These are phyloP conservation scores for Saccharomyces hybrid DNA, from an alignment of 1,139 yeast species.

Conservation along the genomic window DNA sequence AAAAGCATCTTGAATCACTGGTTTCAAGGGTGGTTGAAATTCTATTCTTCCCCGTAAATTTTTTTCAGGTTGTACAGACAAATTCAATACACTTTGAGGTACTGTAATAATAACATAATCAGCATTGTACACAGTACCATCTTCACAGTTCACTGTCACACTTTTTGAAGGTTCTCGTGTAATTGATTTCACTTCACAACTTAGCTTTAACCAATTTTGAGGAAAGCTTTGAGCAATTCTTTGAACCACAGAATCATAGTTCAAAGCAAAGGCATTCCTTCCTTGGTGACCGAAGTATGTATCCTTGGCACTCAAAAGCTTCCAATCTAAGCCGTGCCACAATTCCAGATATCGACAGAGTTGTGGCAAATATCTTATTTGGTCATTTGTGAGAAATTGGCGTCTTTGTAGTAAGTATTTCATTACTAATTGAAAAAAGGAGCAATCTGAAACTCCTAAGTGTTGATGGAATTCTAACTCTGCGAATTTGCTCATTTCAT, in stretches of 20 bases:
- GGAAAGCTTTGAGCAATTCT: constrained; percentile 40
- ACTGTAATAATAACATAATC: constrained; percentile 61
- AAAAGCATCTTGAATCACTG: constrained; percentile 38
- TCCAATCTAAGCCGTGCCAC: constrained; percentile 75
- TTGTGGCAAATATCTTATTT: constrained; percentile 44
- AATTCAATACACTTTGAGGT: constrained; percentile 59
- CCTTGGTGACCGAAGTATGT: constrained; percentile 64
- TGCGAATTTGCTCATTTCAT: constrained; percentile 54
- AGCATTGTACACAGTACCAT: constrained; percentile 24
- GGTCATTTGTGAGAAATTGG: constrained; percentile 43
- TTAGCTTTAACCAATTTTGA: constrained; percentile 34
- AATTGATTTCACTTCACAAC: constrained; percentile 42
- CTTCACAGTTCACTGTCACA: constrained; percentile 27
- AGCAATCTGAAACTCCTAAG: constrained; percentile 41
- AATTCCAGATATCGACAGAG: constrained; percentile 52
- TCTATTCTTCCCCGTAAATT: constrained; percentile 39
- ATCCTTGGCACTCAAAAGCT: constrained; percentile 56
- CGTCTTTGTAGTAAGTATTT: constrained; percentile 42
- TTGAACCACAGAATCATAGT: constrained; percentile 45
- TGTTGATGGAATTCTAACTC: constrained; percentile 47
- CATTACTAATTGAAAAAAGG: constrained; percentile 42
- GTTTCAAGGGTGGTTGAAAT: constrained; percentile 57
- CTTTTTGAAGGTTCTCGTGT: constrained; percentile 18
- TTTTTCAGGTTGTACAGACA: constrained; percentile 24
- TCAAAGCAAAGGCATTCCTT: constrained; percentile 57